Percentiles rank a stretch among this genome's conserved stretches.
phyloP scores from a whole-genome alignment of 176 grass and related monocot genomes.

The Elymus sibiricus region DNA sequence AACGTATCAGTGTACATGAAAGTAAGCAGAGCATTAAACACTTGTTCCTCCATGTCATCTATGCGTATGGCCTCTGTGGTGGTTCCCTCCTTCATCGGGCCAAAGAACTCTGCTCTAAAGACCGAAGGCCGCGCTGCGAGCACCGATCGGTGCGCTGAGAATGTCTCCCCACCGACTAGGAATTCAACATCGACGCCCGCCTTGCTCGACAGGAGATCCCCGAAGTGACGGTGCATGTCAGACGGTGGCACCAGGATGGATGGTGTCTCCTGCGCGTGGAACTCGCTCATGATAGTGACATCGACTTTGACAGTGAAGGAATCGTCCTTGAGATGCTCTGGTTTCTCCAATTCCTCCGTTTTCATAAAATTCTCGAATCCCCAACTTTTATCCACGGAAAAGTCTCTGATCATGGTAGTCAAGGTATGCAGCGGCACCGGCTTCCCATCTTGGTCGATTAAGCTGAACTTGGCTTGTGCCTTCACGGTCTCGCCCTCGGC shows the following conservation, averaged over 20 bases:
- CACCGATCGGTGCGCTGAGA: not conserved
- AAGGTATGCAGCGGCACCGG: not conserved
- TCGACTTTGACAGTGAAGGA: not conserved
- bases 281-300: not conserved
- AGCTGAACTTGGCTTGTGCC: not conserved
- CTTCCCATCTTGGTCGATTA: not conserved
- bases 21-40: slow-evolving; percentile 5
- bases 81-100: not conserved
- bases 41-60: not conserved
- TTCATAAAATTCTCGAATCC: not conserved
- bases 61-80: not conserved
- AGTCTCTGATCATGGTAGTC: no score
- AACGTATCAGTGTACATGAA: not conserved
- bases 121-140: not conserved
- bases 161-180: not conserved
- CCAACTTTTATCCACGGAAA: not conserved
- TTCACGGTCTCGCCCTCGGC: not conserved
- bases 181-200: not conserved
- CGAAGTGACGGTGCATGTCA: slow-evolving; percentile 33
- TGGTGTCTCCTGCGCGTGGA: not conserved
- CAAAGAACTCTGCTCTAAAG: not conserved
- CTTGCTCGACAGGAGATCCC: slow-evolving; percentile 16
- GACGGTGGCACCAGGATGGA: not conserved
- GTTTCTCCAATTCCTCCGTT: not conserved
- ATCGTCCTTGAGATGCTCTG: not conserved